Conservation (phyloP, 768 basidiomycete genomes). For the Agrocybe praecox region DNA sequence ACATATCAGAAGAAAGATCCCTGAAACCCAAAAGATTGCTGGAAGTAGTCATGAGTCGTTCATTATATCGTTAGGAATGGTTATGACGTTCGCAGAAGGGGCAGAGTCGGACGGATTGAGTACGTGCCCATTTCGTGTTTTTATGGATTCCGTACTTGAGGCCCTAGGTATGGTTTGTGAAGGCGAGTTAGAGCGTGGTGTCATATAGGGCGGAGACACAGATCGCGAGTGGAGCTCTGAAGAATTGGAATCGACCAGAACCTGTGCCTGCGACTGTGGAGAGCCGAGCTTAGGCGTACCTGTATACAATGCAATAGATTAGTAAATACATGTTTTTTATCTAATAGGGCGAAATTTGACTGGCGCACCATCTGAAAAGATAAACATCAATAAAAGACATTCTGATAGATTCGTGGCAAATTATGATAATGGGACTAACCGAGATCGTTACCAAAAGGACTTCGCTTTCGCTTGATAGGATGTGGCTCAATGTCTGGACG, state of each 20-base stretch:
- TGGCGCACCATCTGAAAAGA: constrained; percentile 13
- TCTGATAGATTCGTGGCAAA: too few species aligned
- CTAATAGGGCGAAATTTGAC: not conserved
- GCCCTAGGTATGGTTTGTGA: not conserved
- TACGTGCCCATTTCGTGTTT: constrained; percentile 12
- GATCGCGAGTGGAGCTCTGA: not conserved
- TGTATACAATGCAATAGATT: constrained; percentile 1
- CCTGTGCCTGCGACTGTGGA: not conserved
- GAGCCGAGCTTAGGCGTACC: constrained; percentile 9
- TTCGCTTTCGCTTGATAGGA: constrained; percentile 7
- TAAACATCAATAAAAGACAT: not conserved
- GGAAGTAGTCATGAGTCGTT: constrained; percentile 21
- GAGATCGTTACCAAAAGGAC: not conserved
- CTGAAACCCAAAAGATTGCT: constrained; percentile 20
- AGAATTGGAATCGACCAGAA: not conserved
- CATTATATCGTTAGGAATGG: not conserved
- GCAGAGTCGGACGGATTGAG: constrained; percentile 7
- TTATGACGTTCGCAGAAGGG: not conserved
- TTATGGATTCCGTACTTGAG: constrained; percentile 5
- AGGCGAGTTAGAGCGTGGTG: not conserved
- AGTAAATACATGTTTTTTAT: not conserved
- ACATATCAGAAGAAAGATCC: constrained; percentile 10
- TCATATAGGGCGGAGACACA: constrained; percentile 1
- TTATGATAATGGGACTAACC: constrained; percentile 1
- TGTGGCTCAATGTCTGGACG: not conserved